Base-by-base conservation (phyloP, 75 land plant species). In the Selaginella moellendorffii region DNA sequence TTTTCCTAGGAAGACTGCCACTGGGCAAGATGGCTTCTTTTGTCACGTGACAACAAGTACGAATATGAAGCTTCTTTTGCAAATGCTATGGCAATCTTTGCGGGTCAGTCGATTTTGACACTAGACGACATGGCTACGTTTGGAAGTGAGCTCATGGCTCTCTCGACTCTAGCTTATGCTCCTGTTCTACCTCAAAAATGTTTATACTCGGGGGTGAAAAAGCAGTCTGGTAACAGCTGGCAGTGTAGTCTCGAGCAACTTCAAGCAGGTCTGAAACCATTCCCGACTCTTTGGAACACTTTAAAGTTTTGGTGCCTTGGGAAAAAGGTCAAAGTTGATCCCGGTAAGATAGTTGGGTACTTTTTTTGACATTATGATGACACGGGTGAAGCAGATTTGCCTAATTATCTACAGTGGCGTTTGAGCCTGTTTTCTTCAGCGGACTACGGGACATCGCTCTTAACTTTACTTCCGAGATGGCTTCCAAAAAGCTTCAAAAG, bases 1-100 rank as follows among this genome's bases (percentile, higher is more conserved):
- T 62, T 25, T 62, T 24, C 9, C 63, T 80, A 93, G 99, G 96
- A 78, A 65, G 79, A 79, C 46, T 82, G 85, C 64, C 77, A 85
- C 0, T 95, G 99, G 99, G 96, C 88, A 71, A 76, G 76, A 63
- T 95, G 99, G 90, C 54, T 95, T 54, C 77, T 95, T 59, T 73
- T 79, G 14, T 81, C 85, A 23, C 78, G 90, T 70, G 54, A 77
- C 12, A 86, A 76, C 53, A 90, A 87, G n/a, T 66, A 63, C 22
- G 99, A 95, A 66, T 95, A 86, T 76, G 99, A 95, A 54, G 81
- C 96, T 26, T 85, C 99, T 23, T 84, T 95, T 71, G 81, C 71
- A 52, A 95, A 86, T 82, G 85, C 89, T 52, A 80, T 85, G 28
- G 66, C 85, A 25, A 76, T 81, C 67, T 58, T 78, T 12, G 75